phyloP scores from a whole-genome alignment of 169 alveolate species.

The Plasmodium gonderi region DNA sequence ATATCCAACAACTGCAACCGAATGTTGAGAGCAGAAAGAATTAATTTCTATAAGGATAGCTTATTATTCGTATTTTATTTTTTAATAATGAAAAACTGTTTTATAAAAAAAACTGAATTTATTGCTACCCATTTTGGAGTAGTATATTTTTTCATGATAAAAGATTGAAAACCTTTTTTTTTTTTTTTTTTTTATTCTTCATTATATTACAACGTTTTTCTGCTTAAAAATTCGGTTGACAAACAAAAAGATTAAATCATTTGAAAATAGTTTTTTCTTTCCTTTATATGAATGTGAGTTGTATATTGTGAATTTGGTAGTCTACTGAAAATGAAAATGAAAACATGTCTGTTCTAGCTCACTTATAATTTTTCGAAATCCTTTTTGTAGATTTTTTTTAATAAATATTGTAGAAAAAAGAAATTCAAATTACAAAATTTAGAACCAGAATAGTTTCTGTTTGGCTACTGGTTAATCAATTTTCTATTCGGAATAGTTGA shows the following conservation, averaged over 20 bases:
- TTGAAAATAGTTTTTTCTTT: not conserved
- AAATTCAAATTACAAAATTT: not conserved
- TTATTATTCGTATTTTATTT: not conserved
- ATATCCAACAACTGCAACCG: not conserved
- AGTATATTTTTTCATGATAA: not conserved
- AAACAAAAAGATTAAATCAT: not conserved
- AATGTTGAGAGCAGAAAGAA: not conserved
- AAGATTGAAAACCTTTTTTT: not conserved
- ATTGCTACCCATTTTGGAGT: slow-evolving; percentile 1
- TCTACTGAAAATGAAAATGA: not conserved
- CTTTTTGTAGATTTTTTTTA: not conserved
- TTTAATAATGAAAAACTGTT: not conserved
- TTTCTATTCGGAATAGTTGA: not conserved
- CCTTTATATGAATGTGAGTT: not conserved
- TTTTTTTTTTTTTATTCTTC: not conserved
- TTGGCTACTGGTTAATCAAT: not conserved
- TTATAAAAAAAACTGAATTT: not conserved
- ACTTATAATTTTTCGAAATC: not conserved
- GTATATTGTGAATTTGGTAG: not conserved
- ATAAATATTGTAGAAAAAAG: not conserved
- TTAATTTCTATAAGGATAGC: not conserved
- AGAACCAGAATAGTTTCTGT: not conserved
- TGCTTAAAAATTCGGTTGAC: not conserved
- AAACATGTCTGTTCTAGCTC: not conserved
- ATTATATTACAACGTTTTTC: not conserved